Base-by-base conservation (phyloP, 805 yeast species). In the Kodamaea laetipori region DNA sequence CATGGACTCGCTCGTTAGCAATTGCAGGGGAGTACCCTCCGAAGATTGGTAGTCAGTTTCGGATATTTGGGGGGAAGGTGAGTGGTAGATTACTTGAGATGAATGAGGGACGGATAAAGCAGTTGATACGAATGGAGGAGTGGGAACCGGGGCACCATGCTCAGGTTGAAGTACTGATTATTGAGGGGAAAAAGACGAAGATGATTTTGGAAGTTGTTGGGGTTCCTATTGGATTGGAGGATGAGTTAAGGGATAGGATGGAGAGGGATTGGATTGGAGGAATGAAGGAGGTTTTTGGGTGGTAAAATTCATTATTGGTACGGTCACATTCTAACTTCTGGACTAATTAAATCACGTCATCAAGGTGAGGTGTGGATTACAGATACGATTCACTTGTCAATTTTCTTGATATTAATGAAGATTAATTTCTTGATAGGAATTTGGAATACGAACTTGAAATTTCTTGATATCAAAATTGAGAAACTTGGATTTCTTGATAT, bases 71-170 rank as follows among this genome's bases (percentile, higher is more conserved):
- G 10, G 39, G 39, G 7, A 23, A 24, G 8, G 17, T 37, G 11
- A 25, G 24, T 4, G 39, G 39, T 5, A 13, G 21, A 9, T 19
- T 12, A 5, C 16, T 37, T 10, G 24, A 17, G 10, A 6, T 17
- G 17, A 19, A 35, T 7, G 25, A 35, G 27, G 34, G 34, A 15
- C 38, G 21, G 38, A n/a, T 27, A 3, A 8, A 15, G 18, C 24
- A 17, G 16, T 25, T 24, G 34, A 11, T 13, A 23, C 25, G 24
- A 11, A 11, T 8, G 13, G 21, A 27, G 5, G 23, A 27, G 9
- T 37, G 41, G 41, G 16, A 9, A 12, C 11, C 11, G 17, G 34
- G 34, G 41, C 34, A 27, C 25, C 17, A 17, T 17, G 41, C 41
- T 2, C 19, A 19, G 27, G 8, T 37, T 17, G 41, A 37, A 18